phyloP scores from a whole-genome alignment of 2,329 filamentous ascomycete genomes.

The Clarireedia homoeocarpa region DNA sequence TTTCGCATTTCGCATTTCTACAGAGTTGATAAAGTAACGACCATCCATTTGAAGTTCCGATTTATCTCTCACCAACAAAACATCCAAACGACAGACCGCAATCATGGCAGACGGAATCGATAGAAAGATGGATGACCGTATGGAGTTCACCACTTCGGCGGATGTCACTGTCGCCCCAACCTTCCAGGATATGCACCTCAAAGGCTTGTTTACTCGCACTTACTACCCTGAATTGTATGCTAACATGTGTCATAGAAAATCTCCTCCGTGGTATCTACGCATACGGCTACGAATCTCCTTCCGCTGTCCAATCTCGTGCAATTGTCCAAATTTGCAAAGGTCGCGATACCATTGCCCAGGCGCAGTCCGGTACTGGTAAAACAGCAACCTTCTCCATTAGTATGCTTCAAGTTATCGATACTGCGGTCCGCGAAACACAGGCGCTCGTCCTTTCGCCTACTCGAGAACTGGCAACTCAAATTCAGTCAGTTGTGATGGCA shows the following conservation, averaged over 20 bases:
- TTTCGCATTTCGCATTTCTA: neutral
- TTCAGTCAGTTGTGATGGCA: conserved; percentile 98
- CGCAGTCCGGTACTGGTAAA: conserved; percentile 94
- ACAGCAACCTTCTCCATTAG: conserved; percentile 95
- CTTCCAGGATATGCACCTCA: conserved; percentile 88
- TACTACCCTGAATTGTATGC: neutral
- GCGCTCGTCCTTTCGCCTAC: conserved; percentile 93
- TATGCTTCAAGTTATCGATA: conserved; percentile 93
- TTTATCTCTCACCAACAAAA: conserved; percentile 2
- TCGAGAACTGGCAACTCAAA: conserved; percentile 93
- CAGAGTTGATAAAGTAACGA: neutral
- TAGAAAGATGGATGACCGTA: conserved; percentile 87
- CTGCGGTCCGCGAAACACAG: conserved; percentile 84
- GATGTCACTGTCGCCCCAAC: conserved; percentile 93
- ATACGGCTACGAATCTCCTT: conserved; percentile 97
- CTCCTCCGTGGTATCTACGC: conserved; percentile 95
- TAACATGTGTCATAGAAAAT: conserved; percentile 53
- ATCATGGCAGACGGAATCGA: conserved; percentile 86
- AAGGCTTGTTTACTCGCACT: conserved; percentile 43
- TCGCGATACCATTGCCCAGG: conserved; percentile 96
- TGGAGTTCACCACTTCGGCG: conserved; percentile 97
- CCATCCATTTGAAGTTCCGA: conserved; percentile 1
- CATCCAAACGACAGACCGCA: conserved; percentile 13
- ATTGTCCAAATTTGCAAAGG: conserved; percentile 99
- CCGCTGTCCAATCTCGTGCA: conserved; percentile 92